Base-by-base conservation (phyloP, 2,329 filamentous ascomycete genomes). In the Xylaria sp. region DNA sequence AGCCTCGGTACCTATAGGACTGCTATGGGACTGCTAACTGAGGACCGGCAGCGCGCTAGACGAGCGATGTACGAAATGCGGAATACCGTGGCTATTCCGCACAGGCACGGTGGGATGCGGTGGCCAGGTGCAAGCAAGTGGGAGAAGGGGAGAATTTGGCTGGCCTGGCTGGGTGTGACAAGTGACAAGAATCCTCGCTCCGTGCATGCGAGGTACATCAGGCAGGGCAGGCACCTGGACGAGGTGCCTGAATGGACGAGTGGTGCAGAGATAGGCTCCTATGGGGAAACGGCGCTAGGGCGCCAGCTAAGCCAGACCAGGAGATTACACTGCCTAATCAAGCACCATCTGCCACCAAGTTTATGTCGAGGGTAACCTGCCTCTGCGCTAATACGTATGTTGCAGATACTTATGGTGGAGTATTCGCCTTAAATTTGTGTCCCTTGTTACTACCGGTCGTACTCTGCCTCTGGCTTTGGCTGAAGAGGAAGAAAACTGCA, bases 261-360 rank as follows among this genome's bases (percentile, higher is more conserved):
- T 42, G 37, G 8, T 13, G 23, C 23, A 30, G 23, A 30, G 23
- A 30, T 42, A 42, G 37, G 37, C 11, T 42, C 37, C 37, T 42
- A 49, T 19, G n/a, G n/a, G 47, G 16, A 23, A 50, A 65, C 63
- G 62, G 53, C 18, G 53, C 59, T 55, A 42, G 37, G 11, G 37
- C 9, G 63, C 63, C 63, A 65, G 63, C 63, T 64, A 65, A 60
- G 59, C 59, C 59, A 37, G 48, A 61, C 56, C 7, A 54, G 59
- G 59, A 63, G 61, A 63, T 61, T 61, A 39, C 46, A 18, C 46
- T 50, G 47, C 59, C 59, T 13, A 63, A 61, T 63, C 19, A 39
- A 56, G 59, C 53, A 37, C 9, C 37, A 13, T 42, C 37, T 42
- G 37, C 37, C 52, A 30, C 51, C 52, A 35, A 60, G 48, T n/a